Evolutionary conservation across 2,329 filamentous ascomycete genomes (phyloP), one percentile per base, ranked within the genome.

Genomic region (Cyclaneusma minus): DNA sequence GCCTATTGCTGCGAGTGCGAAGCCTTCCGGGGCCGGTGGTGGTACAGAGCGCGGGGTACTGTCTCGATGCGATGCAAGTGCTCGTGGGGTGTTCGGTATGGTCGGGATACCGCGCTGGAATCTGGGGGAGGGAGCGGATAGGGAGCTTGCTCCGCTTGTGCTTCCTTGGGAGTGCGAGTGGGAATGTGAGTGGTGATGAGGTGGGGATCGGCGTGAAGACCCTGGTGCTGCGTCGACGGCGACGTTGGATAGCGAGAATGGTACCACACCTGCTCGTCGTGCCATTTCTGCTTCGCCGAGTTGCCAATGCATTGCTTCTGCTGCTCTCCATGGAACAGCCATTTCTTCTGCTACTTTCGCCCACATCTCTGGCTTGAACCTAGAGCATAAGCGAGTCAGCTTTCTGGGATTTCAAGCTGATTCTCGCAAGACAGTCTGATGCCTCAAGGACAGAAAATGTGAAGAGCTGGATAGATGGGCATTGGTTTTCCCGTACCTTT

Each of bases 351-450:
- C 84, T 13, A 95, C 80, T 45, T 87, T 89, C 33, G 81, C 74
- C 87, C 87, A 98, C 83, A 95, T 95, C 47, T 95, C 84, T 36
- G 81, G 72, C 54, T 94, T 94, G 61, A 94, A 93, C 52, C 87
- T 95, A 30, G 16, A 24, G 9, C 15, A 8, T 4, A 11, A 24
- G n/a, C n/a, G 25, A 24, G 40, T 41, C 33, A 38, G 35, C 16
- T 26, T 24, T 26, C 11, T 11, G 21, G 14, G n/a, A n/a, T n/a
- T n/a, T n/a, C n/a, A n/a, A n/a, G n/a, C n/a, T n/a, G n/a, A n/a
- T n/a, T n/a, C n/a, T n/a, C n/a, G n/a, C n/a, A n/a, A n/a, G n/a
- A n/a, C n/a, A n/a, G n/a, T n/a, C n/a, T n/a, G n/a, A n/a, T n/a
- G n/a, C n/a, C n/a, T n/a, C 9, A 12, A 19, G 11, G 16, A 9